Conservation (phyloP, 495 filamentous ascomycete species). For the Podospora fimiseda region DNA sequence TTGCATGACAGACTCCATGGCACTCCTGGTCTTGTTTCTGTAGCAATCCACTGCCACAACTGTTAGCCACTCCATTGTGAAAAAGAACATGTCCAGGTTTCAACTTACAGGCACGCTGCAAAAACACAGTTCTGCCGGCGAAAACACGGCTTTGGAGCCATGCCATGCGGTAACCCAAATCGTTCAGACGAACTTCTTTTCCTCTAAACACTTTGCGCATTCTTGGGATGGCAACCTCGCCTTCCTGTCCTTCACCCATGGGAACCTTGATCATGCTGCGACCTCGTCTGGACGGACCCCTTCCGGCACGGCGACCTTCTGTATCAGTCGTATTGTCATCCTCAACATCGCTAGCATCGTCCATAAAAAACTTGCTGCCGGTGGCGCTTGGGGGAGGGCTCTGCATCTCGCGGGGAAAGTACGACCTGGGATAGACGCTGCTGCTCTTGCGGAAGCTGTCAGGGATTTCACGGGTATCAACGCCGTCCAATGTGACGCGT, state of each 20-base stretch:
- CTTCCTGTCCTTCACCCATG: constrained; percentile 59
- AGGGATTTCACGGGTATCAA: constrained; percentile 88
- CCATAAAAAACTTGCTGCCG: constrained; percentile 59
- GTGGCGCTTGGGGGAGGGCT: constrained; percentile 62
- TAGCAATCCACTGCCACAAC: constrained; percentile 74
- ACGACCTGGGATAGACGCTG: constrained; percentile 83
- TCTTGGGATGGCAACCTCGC: constrained; percentile 64
- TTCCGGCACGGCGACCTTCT: constrained; percentile 31
- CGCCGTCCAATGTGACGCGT: constrained; percentile 76
- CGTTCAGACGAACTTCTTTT: constrained; percentile 82
- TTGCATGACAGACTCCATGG: constrained; percentile 67
- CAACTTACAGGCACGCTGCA: constrained; percentile 85
- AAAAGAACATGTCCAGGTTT: background rate
- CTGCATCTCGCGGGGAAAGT: constrained; percentile 82
- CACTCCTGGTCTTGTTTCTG: constrained; percentile 81
- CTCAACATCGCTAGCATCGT: constrained; percentile 46
- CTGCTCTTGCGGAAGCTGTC: constrained; percentile 86
- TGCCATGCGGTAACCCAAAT: constrained; percentile 88
- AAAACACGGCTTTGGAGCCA: constrained; percentile 92
- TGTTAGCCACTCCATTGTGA: background rate
- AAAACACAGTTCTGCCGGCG: constrained; percentile 73
- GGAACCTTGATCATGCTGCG: constrained; percentile 50
- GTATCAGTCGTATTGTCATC: constrained; percentile 54
- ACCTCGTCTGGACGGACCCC: constrained; percentile 21
- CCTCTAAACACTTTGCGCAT: constrained; percentile 57